phyloP scores from a whole-genome alignment of 1,284 basidiomycete genomes.

The Ustilago tritici region DNA sequence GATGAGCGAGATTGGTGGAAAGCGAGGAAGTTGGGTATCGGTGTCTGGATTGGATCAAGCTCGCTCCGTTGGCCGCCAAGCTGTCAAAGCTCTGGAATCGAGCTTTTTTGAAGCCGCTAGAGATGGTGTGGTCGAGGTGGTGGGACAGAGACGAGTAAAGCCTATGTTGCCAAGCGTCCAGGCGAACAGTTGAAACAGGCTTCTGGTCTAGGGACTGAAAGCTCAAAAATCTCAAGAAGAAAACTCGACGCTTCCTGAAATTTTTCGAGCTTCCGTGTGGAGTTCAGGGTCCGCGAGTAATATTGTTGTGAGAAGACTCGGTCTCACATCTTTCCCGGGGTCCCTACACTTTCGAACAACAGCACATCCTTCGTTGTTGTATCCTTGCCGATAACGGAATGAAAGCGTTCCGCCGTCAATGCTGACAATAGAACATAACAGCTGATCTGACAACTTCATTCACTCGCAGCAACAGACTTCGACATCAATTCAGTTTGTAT shows the following conservation, averaged over 20 bases:
- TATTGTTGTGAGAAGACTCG: background rate
- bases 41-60: background rate
- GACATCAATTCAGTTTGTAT: background rate
- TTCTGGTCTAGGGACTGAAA: background rate
- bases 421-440: no score
- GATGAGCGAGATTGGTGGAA: background rate
- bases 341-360: background rate
- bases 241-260: constrained; percentile 27
- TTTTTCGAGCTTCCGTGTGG: constrained; percentile 36
- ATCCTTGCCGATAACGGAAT: no score
- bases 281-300: constrained; percentile 38
- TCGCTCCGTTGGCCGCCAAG: no score
- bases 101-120: no score
- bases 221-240: constrained; percentile 20
- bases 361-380: background rate
- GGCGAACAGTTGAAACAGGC: background rate
- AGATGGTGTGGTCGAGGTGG: no score
- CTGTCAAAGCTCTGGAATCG: no score
- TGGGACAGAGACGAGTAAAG: no score
- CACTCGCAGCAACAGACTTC: background rate
- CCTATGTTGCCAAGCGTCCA: no score
- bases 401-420: no score
- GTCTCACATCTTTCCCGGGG: constrained; percentile 3
- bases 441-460: background rate
- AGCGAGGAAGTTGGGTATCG: constrained; percentile 3